A percentile compares a stretch with the other conserved stretches of the same genome.
These are phyloP conservation scores for Apiosordaria backusii DNA, from an alignment of 495 filamentous ascomycete genomes.

Conservation along the genomic window DNA sequence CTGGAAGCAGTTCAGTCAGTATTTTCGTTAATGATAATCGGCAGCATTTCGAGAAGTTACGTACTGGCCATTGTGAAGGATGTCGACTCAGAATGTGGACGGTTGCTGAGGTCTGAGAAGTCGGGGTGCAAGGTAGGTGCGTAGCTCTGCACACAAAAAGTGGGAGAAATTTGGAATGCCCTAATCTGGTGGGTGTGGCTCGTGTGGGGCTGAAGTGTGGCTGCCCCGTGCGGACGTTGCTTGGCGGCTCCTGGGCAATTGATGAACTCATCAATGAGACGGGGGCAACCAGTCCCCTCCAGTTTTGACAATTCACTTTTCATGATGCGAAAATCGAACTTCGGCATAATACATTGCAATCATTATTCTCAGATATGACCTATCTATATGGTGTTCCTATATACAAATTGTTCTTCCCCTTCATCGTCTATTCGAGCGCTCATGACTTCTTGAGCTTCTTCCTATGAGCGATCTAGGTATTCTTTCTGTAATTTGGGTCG, in stretches of 20 bases:
- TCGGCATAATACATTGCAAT: neutral
- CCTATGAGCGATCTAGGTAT: neutral
- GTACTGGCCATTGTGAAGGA: conserved; percentile 51
- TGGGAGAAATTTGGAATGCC: conserved; percentile 32
- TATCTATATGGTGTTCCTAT: conserved; percentile 6
- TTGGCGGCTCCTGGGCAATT: neutral
- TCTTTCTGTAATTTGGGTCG: neutral
- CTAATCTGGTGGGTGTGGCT: conserved; percentile 31
- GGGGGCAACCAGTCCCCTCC: neutral
- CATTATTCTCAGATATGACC: conserved; percentile 5
- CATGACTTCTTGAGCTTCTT: neutral
- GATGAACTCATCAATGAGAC: neutral
- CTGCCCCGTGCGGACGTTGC: conserved; percentile 3
- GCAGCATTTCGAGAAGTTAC: conserved; percentile 20
- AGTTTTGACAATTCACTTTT: neutral
- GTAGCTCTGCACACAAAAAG: conserved; percentile 29
- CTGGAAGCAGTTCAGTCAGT: conserved; percentile 43
- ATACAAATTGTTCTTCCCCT: neutral
- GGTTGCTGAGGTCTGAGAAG: conserved; percentile 26
- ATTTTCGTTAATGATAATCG: conserved; percentile 5
- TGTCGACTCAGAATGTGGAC: conserved; percentile 32
- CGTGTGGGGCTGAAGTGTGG: conserved; percentile 21
- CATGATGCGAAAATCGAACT: neutral
- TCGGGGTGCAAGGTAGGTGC: conserved; percentile 21
- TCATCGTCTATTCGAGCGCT: neutral